Percentiles rank a stretch among this genome's conserved stretches.
Evolutionary conservation across 2,329 filamentous ascomycete genomes (phyloP).

Genomic region (Botrytis elliptica): DNA sequence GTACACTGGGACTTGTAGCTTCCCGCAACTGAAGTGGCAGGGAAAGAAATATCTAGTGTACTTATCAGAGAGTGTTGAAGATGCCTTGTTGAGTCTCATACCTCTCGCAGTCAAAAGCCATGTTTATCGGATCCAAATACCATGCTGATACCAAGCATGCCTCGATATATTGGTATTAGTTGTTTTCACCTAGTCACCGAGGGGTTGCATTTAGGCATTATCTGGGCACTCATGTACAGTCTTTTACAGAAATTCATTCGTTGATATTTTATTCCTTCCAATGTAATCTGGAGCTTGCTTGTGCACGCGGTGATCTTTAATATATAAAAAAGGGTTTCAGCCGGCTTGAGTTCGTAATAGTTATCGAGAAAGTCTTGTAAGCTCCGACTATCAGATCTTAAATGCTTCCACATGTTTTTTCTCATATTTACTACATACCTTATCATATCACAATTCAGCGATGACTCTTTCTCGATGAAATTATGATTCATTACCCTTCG

Average conservation of each 20-base stretch:
- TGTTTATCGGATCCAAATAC: neutral
- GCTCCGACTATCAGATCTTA: neutral
- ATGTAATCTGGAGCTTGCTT: neutral
- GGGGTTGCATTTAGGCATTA: neutral
- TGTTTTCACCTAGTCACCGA: too few relatives aligned
- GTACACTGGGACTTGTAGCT: neutral
- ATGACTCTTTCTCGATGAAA: neutral
- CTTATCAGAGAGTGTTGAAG: neutral
- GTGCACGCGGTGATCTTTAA: neutral
- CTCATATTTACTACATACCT: too few relatives aligned
- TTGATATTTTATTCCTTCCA: neutral
- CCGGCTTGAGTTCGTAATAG: neutral
- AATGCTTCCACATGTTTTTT: neutral
- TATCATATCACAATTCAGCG: neutral
- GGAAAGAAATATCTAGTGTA: neutral
- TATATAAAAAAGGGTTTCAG: neutral
- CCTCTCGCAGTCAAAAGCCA: neutral
- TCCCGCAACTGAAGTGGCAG: neutral
- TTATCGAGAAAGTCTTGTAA: neutral
- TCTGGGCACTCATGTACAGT: neutral
- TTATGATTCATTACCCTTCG: neutral
- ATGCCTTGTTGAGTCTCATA: neutral
- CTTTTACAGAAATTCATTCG: neutral
- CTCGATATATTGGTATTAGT: neutral
- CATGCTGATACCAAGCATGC: neutral